phyloP scores from a whole-genome alignment of 495 filamentous ascomycete species.

The Collariella sp. region DNA sequence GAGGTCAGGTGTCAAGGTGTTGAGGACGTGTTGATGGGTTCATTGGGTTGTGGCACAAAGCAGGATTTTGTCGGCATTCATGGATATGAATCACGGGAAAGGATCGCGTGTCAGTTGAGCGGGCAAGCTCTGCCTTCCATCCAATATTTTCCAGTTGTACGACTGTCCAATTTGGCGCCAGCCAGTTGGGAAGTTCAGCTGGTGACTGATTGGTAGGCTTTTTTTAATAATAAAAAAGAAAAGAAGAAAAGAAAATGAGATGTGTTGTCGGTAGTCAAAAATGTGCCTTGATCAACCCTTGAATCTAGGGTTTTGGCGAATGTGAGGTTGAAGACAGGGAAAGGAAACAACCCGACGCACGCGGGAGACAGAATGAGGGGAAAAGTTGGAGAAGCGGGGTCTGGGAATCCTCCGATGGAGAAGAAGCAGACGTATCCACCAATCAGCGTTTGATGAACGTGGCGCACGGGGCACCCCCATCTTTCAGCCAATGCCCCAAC shows the following conservation, averaged over 20 bases:
- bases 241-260: no score
- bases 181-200: no score
- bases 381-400: background rate
- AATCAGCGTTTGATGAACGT: background rate
- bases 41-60: background rate
- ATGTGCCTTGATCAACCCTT: background rate
- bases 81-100: no score
- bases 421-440: background rate
- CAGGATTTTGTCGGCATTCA: constrained; percentile 2
- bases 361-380: background rate
- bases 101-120: no score
- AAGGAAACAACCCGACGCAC: no score
- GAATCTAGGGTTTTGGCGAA: background rate
- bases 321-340: no score
- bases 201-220: no score
- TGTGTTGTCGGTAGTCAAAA: no score
- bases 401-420: background rate
- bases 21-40: constrained; percentile 1
- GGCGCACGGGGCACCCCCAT: background rate
- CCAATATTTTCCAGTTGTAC: no score
- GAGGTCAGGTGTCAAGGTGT: constrained; percentile 1
- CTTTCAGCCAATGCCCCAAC: constrained; percentile 5
- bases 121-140: no score
- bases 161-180: no score
- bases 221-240: no score